phyloP scores from a whole-genome alignment of 495 filamentous ascomycete species.

The Penicillium argentinense region DNA sequence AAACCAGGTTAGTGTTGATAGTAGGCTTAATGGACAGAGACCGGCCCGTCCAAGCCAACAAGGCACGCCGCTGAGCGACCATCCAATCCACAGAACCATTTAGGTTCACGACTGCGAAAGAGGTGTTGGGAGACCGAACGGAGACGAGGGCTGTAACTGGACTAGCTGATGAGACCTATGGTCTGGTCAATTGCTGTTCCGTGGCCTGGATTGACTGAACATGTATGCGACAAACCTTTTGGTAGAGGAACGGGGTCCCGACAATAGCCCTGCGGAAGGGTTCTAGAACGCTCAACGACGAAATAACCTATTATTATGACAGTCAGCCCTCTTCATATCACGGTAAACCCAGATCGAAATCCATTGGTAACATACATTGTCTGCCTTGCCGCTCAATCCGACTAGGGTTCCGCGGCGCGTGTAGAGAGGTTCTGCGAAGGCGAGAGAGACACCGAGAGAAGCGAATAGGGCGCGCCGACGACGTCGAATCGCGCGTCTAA shows the following conservation, averaged over 20 bases:
- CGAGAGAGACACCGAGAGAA: slow-evolving; percentile 88
- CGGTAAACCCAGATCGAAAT: neutral
- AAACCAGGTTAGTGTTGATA: slow-evolving; percentile 69
- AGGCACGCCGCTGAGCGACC: slow-evolving; percentile 75
- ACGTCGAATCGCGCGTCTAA: slow-evolving; percentile 94
- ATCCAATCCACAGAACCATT: slow-evolving; percentile 98
- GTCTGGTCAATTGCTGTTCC: slow-evolving; percentile 1
- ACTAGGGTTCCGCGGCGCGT: slow-evolving; percentile 89
- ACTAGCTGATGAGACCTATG: slow-evolving; percentile 73
- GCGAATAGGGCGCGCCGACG: slow-evolving; percentile 81
- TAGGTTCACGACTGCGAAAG: slow-evolving; percentile 81
- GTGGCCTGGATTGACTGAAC: neutral
- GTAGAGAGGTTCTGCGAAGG: slow-evolving; percentile 89
- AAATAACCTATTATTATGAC: slow-evolving; percentile 60
- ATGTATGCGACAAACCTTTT: slow-evolving; percentile 50
- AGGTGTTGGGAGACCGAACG: slow-evolving; percentile 78
- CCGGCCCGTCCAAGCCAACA: slow-evolving; percentile 96
- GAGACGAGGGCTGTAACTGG: slow-evolving; percentile 85
- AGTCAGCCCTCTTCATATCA: slow-evolving; percentile 12
- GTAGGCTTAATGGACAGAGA: slow-evolving; percentile 73
- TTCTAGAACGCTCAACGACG: slow-evolving; percentile 81
- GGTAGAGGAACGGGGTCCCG: slow-evolving; percentile 92
- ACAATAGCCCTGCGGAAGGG: slow-evolving; percentile 75
- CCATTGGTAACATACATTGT: slow-evolving; percentile 64
- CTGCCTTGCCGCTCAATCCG: slow-evolving; percentile 81